Percentiles rank a stretch among this genome's conserved stretches.
Evolutionary conservation across 2,329 filamentous ascomycete species (phyloP).

Genomic region (Cryphonectria radicalis): DNA sequence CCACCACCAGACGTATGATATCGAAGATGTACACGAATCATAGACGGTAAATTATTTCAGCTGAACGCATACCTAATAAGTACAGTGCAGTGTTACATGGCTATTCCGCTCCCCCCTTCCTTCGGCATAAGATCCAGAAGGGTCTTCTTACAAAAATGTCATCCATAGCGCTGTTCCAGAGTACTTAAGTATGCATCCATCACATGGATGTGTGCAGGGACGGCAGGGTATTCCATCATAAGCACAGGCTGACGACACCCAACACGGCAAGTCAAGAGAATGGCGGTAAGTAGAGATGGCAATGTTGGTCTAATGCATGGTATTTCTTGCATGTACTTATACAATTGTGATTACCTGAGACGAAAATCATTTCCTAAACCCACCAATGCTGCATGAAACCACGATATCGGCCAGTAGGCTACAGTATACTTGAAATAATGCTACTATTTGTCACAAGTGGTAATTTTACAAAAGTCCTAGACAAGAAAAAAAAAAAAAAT

Average conservation of each 20-base stretch:
- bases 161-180: not conserved
- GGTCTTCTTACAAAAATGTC: not conserved
- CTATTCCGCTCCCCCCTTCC: not conserved
- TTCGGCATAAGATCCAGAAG: not conserved
- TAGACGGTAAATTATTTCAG: not conserved
- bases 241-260: not conserved
- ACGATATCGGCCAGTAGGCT: not conserved
- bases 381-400: not conserved
- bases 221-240: not conserved
- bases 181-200: not conserved
- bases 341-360: not conserved
- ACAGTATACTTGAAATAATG: not conserved
- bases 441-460: not conserved
- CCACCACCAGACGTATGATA: not conserved
- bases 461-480: not conserved
- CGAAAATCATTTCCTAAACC: not conserved
- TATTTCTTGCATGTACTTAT: not conserved
- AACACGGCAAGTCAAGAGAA: not conserved
- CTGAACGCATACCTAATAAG: not conserved
- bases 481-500: not conserved
- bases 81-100: not conserved
- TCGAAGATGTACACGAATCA: not conserved
- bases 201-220: not conserved
- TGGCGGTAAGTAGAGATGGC: not conserved
- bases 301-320: not conserved